Base-by-base conservation (phyloP, 106 monocot species). In the Narthecium ossifragum region DNA sequence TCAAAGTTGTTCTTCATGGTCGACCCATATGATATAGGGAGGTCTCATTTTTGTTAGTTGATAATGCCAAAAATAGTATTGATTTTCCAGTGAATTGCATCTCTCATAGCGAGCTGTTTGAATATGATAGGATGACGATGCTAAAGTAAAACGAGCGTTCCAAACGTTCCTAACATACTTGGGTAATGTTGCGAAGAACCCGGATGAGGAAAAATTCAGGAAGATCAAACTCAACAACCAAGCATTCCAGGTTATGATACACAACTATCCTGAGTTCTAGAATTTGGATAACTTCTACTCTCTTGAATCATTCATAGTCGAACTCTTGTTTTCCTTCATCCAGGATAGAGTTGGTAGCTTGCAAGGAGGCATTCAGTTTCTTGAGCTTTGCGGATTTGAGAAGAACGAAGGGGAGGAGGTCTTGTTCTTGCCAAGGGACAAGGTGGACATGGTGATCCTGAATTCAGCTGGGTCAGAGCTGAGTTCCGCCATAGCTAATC, bases 81-180 rank as follows among this genome's bases (percentile, higher is more conserved):
- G n/a, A n/a, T n/a, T n/a, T n/a, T n/a, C n/a, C n/a, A n/a, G n/a
- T n/a, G n/a, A n/a, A n/a, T n/a, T n/a, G n/a, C n/a, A n/a, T n/a
- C n/a, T n/a, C n/a, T n/a, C n/a, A n/a, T n/a, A 37, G 36, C 11
- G 11, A 6, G 36, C 11, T 6, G 7, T 41, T 14, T 41, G 0
- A 13, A 55, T 36, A 17, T 55, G 36, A 34, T 57, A 96, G 96
- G 96, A 90, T 37, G 96, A 96, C 27, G 90, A 90, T 81, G 86
- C 81, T 24, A 84, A 86, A 78, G 90, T 90, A 32, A 96, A 96
- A 69, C 80, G 84, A 73, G 90, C 96, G 52, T 90, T 96, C 65
- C 86, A 90, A 76, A 96, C 96, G 32, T 86, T 96, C 40, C 78
- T 96, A 14, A 90, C 80, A 17, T 96, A 90, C 37, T 34, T 90